These are phyloP conservation scores for Lentinula novae-zelandiae DNA, from an alignment of 1,284 basidiomycete genomes.

Conservation along the genomic window DNA sequence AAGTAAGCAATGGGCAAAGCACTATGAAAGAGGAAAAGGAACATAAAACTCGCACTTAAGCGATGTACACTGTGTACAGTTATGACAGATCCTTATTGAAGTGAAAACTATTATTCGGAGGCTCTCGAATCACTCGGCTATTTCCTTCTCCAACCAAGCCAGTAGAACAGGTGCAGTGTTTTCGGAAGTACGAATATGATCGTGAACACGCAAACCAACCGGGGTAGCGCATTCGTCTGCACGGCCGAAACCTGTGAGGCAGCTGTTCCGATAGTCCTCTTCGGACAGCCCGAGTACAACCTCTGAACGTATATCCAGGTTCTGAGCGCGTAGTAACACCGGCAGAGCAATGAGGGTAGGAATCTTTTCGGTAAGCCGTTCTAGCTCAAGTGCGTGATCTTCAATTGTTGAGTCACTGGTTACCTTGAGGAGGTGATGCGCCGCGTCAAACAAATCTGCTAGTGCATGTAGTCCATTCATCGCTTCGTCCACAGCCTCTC, in stretches of 20 bases:
- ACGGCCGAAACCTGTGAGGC: conserved; percentile 67
- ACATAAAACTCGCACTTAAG: too few species aligned
- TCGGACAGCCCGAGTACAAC: conserved; percentile 58
- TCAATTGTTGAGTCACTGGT: conserved; percentile 22
- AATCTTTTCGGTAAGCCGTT: conserved; percentile 53
- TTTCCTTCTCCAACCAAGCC: conserved; percentile 14
- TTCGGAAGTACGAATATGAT: conserved; percentile 36
- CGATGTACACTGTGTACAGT: too few species aligned
- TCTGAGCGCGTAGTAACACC: conserved; percentile 48
- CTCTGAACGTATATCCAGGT: conserved; percentile 35
- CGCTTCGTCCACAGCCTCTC: conserved; percentile 75
- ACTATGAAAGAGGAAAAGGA: not conserved
- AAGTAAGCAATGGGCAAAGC: not conserved
- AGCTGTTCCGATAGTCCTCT: conserved; percentile 60
- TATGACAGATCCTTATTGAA: too few species aligned
- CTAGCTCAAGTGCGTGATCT: conserved; percentile 38
- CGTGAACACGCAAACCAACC: conserved; percentile 54
- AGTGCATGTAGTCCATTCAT: conserved; percentile 60
- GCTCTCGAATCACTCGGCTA: conserved; percentile 5
- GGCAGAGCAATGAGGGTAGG: conserved; percentile 70
- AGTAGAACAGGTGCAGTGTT: conserved; percentile 19
- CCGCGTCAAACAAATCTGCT: conserved; percentile 51
- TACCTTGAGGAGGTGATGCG: conserved; percentile 27
- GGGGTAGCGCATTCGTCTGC: conserved; percentile 67
- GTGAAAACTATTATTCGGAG: not conserved